Evolutionary conservation across 2,329 filamentous ascomycete species (phyloP).

Genomic region (Hymenoscyphus fructigenus): DNA sequence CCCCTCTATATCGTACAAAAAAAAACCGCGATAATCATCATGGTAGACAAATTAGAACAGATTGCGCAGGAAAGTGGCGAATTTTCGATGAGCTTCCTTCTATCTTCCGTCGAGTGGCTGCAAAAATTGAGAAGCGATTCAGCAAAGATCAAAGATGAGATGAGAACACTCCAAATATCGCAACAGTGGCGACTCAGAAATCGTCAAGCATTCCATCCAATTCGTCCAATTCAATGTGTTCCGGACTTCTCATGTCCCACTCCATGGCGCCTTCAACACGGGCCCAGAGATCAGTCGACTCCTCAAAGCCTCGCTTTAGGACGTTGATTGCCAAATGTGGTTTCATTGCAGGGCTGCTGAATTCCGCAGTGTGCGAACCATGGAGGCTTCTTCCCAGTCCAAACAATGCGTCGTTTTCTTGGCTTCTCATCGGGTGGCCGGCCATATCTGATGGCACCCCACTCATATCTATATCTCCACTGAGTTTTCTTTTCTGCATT

Average conservation of each 20-base stretch:
- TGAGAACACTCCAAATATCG: constrained; percentile 13
- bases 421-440: constrained; percentile 28
- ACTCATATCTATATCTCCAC: constrained; percentile 54
- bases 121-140: constrained; percentile 13
- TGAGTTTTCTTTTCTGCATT: constrained; percentile 62
- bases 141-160: constrained; percentile 13
- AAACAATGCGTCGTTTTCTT: constrained; percentile 34
- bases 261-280: constrained; percentile 49
- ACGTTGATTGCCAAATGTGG: constrained; percentile 38
- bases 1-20: constrained; percentile 12
- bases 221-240: constrained; percentile 89
- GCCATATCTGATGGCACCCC: constrained; percentile 42
- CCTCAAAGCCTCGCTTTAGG: constrained; percentile 49
- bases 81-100: background rate
- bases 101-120: background rate
- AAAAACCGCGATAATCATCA: background rate
- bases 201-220: constrained; percentile 82
- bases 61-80: background rate
- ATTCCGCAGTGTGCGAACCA: constrained; percentile 25
- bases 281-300: constrained; percentile 32
- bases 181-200: constrained; percentile 38
- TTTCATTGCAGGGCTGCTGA: constrained; percentile 57
- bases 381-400: constrained; percentile 36
- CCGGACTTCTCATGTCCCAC: constrained; percentile 68
- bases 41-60: constrained; percentile 2